Conservation (phyloP, 139 green algal genomes). For the Chlamydomonas applanata region DNA sequence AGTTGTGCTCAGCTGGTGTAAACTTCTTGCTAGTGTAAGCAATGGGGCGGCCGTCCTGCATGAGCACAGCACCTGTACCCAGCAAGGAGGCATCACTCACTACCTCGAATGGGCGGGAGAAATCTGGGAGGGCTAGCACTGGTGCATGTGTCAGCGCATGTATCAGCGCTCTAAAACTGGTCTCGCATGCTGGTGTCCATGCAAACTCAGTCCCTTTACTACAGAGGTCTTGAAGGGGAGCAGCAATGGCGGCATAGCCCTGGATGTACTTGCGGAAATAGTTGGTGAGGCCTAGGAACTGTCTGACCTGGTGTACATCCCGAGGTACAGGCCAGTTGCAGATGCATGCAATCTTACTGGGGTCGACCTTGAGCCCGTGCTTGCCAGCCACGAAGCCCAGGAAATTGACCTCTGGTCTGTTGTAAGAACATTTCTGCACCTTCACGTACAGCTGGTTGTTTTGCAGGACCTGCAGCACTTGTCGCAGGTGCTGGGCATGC, state of each 20-base stretch:
- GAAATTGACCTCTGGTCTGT: conserved; percentile 29
- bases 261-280: conserved; percentile 43
- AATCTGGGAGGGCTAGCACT: conserved; percentile 21
- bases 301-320: conserved; percentile 23
- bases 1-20: conserved; percentile 27
- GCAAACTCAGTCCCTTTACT: neutral
- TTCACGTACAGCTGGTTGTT: conserved; percentile 36
- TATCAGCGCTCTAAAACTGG: conserved; percentile 25
- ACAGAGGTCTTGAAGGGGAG: conserved; percentile 20
- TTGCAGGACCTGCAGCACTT: conserved; percentile 40
- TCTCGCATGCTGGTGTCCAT: conserved; percentile 16
- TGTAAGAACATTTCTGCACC: conserved; percentile 47
- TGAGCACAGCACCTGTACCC: conserved; percentile 40
- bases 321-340: conserved; percentile 34
- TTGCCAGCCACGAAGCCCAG: conserved; percentile 36
- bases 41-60: conserved; percentile 23
- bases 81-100: conserved; percentile 32
- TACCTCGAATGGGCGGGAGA: conserved; percentile 26
- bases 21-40: conserved; percentile 31
- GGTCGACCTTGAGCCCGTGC: conserved; percentile 35
- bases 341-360: conserved; percentile 41
- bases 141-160: conserved; percentile 21
- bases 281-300: conserved; percentile 57
- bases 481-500: conserved; percentile 42
- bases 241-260: conserved; percentile 13